Conservation (phyloP, 345 rosid species). For the Dipteronia sinensis region DNA sequence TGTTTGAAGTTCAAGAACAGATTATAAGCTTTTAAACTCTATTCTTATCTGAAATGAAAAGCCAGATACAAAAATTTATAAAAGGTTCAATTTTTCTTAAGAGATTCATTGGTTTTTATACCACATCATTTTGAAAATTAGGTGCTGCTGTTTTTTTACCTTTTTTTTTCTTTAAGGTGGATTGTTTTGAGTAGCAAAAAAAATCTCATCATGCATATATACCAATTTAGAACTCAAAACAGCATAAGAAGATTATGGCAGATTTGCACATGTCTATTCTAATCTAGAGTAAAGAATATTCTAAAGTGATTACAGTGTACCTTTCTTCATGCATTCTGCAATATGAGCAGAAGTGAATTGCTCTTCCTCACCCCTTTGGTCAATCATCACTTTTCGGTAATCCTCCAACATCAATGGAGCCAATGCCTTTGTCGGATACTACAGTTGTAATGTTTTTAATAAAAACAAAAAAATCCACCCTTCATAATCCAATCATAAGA, state of each 20-base stretch:
- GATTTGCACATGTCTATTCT: neutral
- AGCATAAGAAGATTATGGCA: neutral
- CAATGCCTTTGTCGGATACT: conserved; percentile 97
- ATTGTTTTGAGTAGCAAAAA: neutral
- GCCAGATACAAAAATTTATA: too few species aligned
- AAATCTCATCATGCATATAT: too few species aligned
- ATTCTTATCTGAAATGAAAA: too few species aligned
- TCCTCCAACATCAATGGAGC: conserved; percentile 95
- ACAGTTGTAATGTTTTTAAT: conserved; percentile 15
- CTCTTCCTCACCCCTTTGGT: conserved; percentile 92
- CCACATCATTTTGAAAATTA: too few species aligned
- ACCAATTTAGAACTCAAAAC: neutral
- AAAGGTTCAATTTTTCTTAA: too few species aligned
- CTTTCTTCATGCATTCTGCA: conserved; percentile 78
- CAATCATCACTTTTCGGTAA: conserved; percentile 82
- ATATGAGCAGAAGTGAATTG: conserved; percentile 77
- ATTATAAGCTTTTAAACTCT: too few species aligned
- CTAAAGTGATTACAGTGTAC: conserved; percentile 26
- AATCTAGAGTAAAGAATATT: neutral
- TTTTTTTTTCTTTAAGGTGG: too few species aligned
- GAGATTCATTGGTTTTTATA: too few species aligned
- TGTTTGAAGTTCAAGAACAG: too few species aligned
- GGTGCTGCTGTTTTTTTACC: too few species aligned
- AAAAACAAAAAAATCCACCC: neutral
- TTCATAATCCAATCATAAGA: conserved; percentile 8